Evolutionary conservation across 2,329 filamentous ascomycete species (phyloP), one percentile per base, ranked within the genome.

Genomic region (Sporothrix dimorphospora): DNA sequence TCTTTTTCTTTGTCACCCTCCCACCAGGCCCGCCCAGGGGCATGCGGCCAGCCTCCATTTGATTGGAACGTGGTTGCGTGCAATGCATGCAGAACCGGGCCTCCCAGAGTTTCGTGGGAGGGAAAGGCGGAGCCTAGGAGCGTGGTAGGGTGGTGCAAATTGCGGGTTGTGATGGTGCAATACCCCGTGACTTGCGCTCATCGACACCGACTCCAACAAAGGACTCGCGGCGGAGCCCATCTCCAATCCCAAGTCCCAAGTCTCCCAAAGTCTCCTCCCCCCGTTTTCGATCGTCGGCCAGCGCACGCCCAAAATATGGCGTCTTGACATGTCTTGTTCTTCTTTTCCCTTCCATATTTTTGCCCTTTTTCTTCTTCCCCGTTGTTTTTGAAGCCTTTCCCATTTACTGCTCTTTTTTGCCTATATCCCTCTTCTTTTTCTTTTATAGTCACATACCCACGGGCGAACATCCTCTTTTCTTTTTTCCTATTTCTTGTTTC

Each of bases 121-220:
- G 40, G 61, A 65, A 65, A 74, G 77, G 76, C 75, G 76, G 72
- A 72, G 73, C 73, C 76, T 76, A 74, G 73, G 77, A 78, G 79
- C 76, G 75, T 79, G 81, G 81, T 81, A 78, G 79, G 76, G 75
- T 79, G 81, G 81, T 81, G 81, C 82, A 83, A 85, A 83, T 84
- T 79, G 75, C 75, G 74, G 75, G 79, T 76, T 77, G 76, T 80
- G 83, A 89, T 89, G 86, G 84, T 86, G 87, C 86, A 84, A 89
- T 89, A 86, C 80, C 87, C 83, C 86, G 86, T 88, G 87, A 89
- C 84, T 72, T 75, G 71, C 24, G 42, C 69, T 72, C 74, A 72
- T 73, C 72, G 73, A 55, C 69, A 21, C 34, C 47, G 55, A 47
- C 34, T 40, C 16, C 47, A 69, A 38, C 57, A n/a, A 70, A 30